Evolutionary conservation across 2,329 filamentous ascomycete species (phyloP).

Genomic region (Aspergillus thermomutatus): DNA sequence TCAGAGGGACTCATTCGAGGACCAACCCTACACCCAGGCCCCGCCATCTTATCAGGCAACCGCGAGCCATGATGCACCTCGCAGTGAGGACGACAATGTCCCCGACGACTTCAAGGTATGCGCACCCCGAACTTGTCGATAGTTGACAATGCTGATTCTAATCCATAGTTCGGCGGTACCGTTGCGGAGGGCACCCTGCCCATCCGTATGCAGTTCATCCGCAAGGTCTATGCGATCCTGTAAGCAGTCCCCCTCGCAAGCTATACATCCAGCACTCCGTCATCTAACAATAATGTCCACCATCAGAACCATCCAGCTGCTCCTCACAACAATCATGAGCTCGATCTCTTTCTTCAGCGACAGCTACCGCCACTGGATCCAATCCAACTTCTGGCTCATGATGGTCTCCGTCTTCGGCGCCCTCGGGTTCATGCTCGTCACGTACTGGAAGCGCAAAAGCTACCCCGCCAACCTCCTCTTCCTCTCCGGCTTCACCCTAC

Average conservation of each 20-base stretch:
- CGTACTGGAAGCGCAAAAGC: conserved; percentile 93
- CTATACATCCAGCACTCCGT: neutral
- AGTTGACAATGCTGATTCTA: conserved; percentile 10
- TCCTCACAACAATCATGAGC: conserved; percentile 77
- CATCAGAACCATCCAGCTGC: conserved; percentile 74
- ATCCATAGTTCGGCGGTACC: conserved; percentile 74
- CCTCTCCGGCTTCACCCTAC: conserved; percentile 80
- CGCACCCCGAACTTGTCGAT: neutral
- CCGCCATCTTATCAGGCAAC: conserved; percentile 76
- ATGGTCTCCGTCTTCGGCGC: conserved; percentile 82
- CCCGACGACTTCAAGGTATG: conserved; percentile 93
- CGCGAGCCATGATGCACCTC: conserved; percentile 61
- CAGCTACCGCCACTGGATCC: conserved; percentile 82
- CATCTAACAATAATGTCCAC: neutral
- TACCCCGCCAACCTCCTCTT: conserved; percentile 95
- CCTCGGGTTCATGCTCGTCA: conserved; percentile 79
- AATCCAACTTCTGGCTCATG: conserved; percentile 77
- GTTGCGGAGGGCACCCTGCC: conserved; percentile 92
- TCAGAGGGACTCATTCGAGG: conserved; percentile 81
- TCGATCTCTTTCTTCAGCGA: conserved; percentile 80
- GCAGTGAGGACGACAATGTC: conserved; percentile 82
- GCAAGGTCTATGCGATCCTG: conserved; percentile 97
- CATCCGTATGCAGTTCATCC: conserved; percentile 93
- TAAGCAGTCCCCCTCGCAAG: conserved; percentile 36
- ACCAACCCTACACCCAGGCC: conserved; percentile 66